Evolutionary conservation across 306 rosid genomes (phyloP), one percentile per base, ranked within the genome.

Genomic region (Prunus padus): DNA sequence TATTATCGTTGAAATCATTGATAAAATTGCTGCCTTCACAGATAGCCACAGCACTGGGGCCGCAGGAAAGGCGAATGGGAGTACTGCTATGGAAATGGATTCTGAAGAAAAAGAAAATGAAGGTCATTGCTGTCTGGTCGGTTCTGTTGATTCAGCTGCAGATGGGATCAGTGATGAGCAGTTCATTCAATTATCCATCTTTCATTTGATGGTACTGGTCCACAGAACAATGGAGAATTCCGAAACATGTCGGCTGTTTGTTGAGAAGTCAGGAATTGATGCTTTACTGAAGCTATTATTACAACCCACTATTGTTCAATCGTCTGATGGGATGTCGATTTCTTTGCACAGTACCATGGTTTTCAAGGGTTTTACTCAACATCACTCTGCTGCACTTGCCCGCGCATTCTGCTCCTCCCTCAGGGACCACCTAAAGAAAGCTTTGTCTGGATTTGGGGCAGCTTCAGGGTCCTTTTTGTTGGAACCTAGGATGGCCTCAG

Each of bases 331-430:
- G 78, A 94, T 88, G 96, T 87, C 98, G 66, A 87, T 94, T 88
- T 96, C 98, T 79, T 74, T 94, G 31, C 98, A 94, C 67, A 90
- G 98, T 85, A 94, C 97, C 67, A 94, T 94, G 98, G 98, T 94
- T 50, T 94, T 94, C 83, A 94, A 94, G 81, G 93, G 94, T 55
- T 94, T 94, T 47, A 87, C 98, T 31, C 98, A 94, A 69, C 96
- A 94, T 87, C 98, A 94, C 79, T 91, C 98, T 28, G 86, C 89
- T 67, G 86, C 90, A 52, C 84, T 94, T 77, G 96, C 97, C 54
- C 93, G 80, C 30, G 98, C 97, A 33, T 91, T 94, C 74, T 94
- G 98, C 79, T 84, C 94, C 84, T 81, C 88, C 71, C 98, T 94
- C 63, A 76, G 88, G 73, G 88, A 82, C 45, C 96, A 94, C 66